Conservation (phyloP, 2,329 filamentous ascomycete species). For the Monilinia fructigena region DNA sequence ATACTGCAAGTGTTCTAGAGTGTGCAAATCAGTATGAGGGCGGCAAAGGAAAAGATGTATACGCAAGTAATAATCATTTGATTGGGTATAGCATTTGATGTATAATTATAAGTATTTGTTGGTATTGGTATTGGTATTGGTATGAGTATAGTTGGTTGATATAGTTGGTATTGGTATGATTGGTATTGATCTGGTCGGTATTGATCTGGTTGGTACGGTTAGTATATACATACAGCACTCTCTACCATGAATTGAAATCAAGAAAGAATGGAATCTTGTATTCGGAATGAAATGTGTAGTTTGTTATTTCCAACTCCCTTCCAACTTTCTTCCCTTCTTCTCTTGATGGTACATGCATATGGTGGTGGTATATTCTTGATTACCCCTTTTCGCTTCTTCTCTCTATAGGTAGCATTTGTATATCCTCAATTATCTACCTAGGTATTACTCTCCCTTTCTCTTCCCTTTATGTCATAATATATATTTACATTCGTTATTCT, state of each 20-base stretch:
- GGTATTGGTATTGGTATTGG: too few relatives aligned
- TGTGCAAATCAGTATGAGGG: too few relatives aligned
- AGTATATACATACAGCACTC: neutral
- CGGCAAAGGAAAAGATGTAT: too few relatives aligned
- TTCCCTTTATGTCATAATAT: neutral
- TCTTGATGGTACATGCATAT: too few relatives aligned
- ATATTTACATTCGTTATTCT: constrained; percentile 9
- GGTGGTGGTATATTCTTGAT: neutral
- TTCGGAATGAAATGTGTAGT: neutral
- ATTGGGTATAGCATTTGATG: too few relatives aligned
- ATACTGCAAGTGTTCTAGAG: too few relatives aligned
- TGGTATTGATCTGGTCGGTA: too few relatives aligned
- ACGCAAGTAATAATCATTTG: neutral
- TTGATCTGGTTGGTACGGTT: too few relatives aligned
- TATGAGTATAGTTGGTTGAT: too few relatives aligned
- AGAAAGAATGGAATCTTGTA: neutral
- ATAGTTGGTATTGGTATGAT: too few relatives aligned
- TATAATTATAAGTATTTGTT: too few relatives aligned
- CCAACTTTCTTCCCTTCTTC: neutral
- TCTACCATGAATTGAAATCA: neutral
- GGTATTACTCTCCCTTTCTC: neutral
- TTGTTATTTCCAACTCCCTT: neutral
- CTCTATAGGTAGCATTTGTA: neutral
- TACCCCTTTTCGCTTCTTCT: constrained; percentile 5
- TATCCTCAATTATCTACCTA: constrained; percentile 1